Evolutionary conservation across 1,139 yeast species (phyloP), one percentile per base, ranked within the genome.

Genomic region (Pichia sp.): DNA sequence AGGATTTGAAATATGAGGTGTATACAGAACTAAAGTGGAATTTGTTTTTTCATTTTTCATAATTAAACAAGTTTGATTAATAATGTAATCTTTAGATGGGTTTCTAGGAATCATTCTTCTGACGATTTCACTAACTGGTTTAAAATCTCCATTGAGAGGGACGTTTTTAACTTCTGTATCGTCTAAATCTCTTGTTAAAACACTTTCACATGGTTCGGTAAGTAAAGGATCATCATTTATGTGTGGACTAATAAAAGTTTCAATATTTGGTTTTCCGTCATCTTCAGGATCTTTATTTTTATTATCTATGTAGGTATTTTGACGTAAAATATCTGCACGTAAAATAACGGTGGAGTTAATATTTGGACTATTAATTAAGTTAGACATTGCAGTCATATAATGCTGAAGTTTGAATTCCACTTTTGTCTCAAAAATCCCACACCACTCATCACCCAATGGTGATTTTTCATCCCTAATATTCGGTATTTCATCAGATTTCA

Each of bases 311-410:
- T 68, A 77, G 3, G 60, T 62, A 46, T 67, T 69, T 54, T 84
- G 90, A 39, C 70, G 68, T 39, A 89, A 64, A 27, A 90, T 79
- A 63, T 90, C 97, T 0, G 97, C 95, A 56, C 97, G 69, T 68
- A 90, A 69, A 34, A 90, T 84, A 29, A 87, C 94, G 0, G 97
- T 85, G 8, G 97, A 90, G 63, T 90, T 90, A 63, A 90, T 84
- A 61, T 90, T 87, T 12, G 97, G 97, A 51, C 87, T 89, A 50
- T 75, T 73, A 45, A 90, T 83, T 51, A 90, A 71, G 62, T 89
- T 86, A 38, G 76, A 63, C 92, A 87, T 84, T 5, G 96, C 96
- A 10, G 69, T 66, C 48, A 79, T 80, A 59, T 82, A 89, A 65
- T 87, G 85, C 6, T 54, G 57, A 11, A 65, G 56, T n/a, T 60